Evolutionary conservation across 495 filamentous ascomycete species (phyloP), one percentile per base, ranked within the genome.

Genomic region (Barbatosphaeria neglecta): DNA sequence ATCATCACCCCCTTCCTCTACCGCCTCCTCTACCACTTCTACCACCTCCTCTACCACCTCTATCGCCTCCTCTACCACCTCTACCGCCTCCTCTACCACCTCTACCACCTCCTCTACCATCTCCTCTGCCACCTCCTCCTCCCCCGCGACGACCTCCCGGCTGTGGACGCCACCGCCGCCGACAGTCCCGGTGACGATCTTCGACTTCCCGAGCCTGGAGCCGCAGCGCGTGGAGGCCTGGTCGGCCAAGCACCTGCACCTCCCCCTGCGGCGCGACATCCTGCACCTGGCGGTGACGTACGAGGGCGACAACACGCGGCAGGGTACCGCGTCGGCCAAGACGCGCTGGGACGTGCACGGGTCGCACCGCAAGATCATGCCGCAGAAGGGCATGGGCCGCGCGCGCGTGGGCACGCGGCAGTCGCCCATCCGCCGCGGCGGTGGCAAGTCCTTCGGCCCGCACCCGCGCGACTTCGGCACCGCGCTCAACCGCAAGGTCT

Each of bases 261-360:
- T 96, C 39, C 92, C 92, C 6, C 72, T 95, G 15, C 86, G 92
- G 9, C 81, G 84, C 57, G 92, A 99, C 57, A 81, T 99, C 46
- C 81, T 99, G 17, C 93, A 97, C 64, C 78, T 90, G 23, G 92
- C 93, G 49, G 76, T 97, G 17, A 61, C 95, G 48, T 97, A 83
- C 76, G 92, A 98, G 68, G 92, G 87, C 56, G 89, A 96, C 72
- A 76, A 67, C 41, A 83, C 87, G 46, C 84, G 92, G 20, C 81
- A 87, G 59, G 92, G 93, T 47, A 90, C 87, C 0, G 92, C 89
- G 6, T 84, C 69, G 49, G 80, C 86, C 17, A 94, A 95, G 65
- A 90, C 78, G 60, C 81, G 93, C 45, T 75, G 58, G 50, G 90
- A 97, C 44, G 82, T 99, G 3, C 79, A 81, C 54, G 92, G 90